Evolutionary conservation across 2,329 filamentous ascomycete species (phyloP), one percentile per base, ranked within the genome.

Genomic region (Fusarium buxicola): DNA sequence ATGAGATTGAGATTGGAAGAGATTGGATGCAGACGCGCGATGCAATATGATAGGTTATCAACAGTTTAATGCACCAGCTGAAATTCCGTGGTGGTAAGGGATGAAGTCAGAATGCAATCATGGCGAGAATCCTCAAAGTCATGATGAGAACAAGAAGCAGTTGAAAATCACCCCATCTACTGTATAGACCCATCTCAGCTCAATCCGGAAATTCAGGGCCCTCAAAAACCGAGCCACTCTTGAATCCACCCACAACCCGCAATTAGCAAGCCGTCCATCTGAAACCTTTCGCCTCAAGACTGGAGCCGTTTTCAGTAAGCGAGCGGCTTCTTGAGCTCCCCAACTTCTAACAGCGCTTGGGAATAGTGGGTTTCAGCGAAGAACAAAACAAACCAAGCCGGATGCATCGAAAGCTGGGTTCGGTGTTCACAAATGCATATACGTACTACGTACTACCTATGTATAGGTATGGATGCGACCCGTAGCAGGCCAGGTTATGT

Each of bases 1-100:
- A 53, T 63, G 36, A 34, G n/a, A 25, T 40, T 25, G 43, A 55
- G 64, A 69, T 69, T 69, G 63, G 56, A 46, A 21, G 21, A 21
- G 21, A 21, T 21, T 6, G 40, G 40, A 47, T 41, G 40, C 39
- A 53, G 49, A 43, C 25, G 34, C 45, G 46, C 34, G 41, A 41
- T 41, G 46, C 49, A 50, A 54, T 35, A 38, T 53, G 43, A 51
- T 39, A 58, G 35, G 36, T 32, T 51, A 58, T 43, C 48, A 52
- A 59, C 48, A 63, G 49, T 56, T 41, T 32, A 8, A 36, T 50
- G 25, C 21, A 34, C 47, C 35, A 41, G 57, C 51, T 60, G 32
- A 18, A 8, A 57, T 31, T 16, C 40, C 21, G 24, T 27, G 21
- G 28, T 18, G 16, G 16, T 32, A 32, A 55, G 31, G 43, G 51